A percentile compares a stretch with the other conserved stretches of the same genome.
These are phyloP conservation scores for Suillus occidentalis DNA, from an alignment of 768 basidiomycete genomes.

Conservation along the genomic window DNA sequence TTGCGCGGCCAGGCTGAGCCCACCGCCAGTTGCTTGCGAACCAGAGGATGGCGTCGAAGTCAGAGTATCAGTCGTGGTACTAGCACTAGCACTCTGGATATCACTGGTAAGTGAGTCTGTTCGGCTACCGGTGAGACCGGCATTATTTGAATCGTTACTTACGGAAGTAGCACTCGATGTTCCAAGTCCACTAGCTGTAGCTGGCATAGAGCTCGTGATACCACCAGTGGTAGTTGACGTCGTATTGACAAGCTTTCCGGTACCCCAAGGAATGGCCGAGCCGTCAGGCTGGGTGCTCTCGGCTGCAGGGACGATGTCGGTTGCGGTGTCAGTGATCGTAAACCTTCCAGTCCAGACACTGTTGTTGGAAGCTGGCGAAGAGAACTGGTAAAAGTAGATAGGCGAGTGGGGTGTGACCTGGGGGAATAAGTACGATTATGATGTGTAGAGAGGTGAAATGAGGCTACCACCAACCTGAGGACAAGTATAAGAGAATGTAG, in stretches of 20 bases:
- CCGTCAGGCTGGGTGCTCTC: constrained; percentile 55
- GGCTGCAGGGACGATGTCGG: constrained; percentile 46
- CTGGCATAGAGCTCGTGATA: constrained; percentile 7
- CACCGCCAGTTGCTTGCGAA: constrained; percentile 10
- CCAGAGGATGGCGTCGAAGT: constrained; percentile 3
- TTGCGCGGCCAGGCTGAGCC: constrained; percentile 4
- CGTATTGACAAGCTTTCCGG: constrained; percentile 51
- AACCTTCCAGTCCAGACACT: constrained; percentile 76
- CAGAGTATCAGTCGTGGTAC: background rate
- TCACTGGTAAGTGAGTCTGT: background rate
- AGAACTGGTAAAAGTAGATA: constrained; percentile 84
- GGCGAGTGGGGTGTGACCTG: constrained; percentile 64
- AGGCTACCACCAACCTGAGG: constrained; percentile 49
- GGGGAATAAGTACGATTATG: background rate
- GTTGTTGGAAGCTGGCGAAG: constrained; percentile 38
- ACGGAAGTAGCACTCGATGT: background rate
- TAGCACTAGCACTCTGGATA: background rate
- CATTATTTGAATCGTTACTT: constrained; percentile 9
- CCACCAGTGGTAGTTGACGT: constrained; percentile 31
- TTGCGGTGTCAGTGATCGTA: constrained; percentile 57
- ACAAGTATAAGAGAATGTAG: constrained; percentile 57
- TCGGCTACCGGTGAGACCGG: constrained; percentile 7
- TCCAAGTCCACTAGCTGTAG: constrained; percentile 8
- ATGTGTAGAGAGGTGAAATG: constrained; percentile 2
- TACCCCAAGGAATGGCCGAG: constrained; percentile 61